Conservation (phyloP, 1,284 basidiomycete genomes). For the Fomitopsis pinicola region DNA sequence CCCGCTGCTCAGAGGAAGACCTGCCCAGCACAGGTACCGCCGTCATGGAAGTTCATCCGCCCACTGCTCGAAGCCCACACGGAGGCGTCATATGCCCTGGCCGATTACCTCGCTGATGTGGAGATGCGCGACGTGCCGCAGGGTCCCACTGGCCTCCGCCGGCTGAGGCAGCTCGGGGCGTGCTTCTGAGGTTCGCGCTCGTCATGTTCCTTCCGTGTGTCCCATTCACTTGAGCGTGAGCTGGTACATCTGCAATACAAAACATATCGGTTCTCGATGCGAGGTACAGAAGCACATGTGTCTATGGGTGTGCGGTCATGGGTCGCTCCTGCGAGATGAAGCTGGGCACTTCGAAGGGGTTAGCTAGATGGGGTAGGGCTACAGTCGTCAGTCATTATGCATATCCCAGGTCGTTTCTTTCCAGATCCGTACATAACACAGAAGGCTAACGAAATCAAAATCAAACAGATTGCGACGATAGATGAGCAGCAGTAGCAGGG, state of each 20-base stretch:
- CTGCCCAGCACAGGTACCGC: not conserved
- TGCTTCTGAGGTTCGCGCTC: not conserved
- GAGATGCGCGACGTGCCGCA: not conserved
- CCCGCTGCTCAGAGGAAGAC: not conserved
- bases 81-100: slow-evolving; percentile 13
- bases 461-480: not conserved
- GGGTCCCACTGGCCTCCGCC: not conserved
- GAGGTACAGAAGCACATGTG: not conserved
- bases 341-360: not conserved
- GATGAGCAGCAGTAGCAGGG: not conserved
- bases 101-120: not conserved
- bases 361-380: not conserved
- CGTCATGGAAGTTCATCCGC: slow-evolving; percentile 15
- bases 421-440: not conserved
- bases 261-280: not conserved
- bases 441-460: not conserved
- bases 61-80: slow-evolving; percentile 19
- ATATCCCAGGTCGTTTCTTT: not conserved
- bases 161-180: not conserved
- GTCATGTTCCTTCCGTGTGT: not conserved
- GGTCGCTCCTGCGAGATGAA: not conserved
- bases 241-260: not conserved
- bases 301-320: not conserved
- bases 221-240: not conserved
- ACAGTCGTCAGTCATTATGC: not conserved